Base-by-base conservation (phyloP, 2,329 filamentous ascomycete species). In the Corynespora cassiicola region DNA sequence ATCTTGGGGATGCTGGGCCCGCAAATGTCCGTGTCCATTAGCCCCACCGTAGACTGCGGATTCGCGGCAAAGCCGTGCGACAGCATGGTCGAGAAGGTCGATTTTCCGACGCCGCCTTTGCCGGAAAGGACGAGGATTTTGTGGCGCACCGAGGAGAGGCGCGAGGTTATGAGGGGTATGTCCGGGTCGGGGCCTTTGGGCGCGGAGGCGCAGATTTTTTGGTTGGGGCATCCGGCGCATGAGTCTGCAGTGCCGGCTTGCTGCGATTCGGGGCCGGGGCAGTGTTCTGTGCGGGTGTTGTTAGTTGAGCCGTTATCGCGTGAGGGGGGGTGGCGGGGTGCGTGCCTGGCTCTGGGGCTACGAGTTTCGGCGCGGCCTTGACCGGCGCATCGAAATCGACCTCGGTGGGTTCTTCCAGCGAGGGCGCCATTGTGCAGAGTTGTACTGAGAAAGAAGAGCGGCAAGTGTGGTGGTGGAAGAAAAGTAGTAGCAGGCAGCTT, bases 11-110 rank as follows among this genome's bases (percentile, higher is more conserved):
- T 96, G 50, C 85, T 90, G 1, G 94, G 94, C 0, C 94, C 94
- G 71, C 90, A 96, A 47, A 99, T 96, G 69, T 99, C 94, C 6
- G 94, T 95, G 70, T 99, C 94, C 90, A 97, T 96, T 56, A 99
- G 86, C 14, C 92, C 94, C 18, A 99, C 88, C 1, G 83, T 89
- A 39, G 76, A 86, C 29, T 86, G 82, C 0, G 86, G 83, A 66
- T 95, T 89, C 10, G 82, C 81, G 1, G 94, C 89, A 58, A 99
- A 95, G 2, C 88, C 91, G 65, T 96, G 90, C 2, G 88, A 87
- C 12, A 97, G 82, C 57, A 97, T 82, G 2, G 85, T 87, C 3
- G 88, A 92, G 63, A 97, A 95, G 0, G 94, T 97, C 54, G 87
- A 94, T 73, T 99, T 99, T 6, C 94, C 94, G 1, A 99, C 94